Evolutionary conservation across 2,329 filamentous ascomycete genomes (phyloP), one percentile per base, ranked within the genome.

Genomic region (Trichoderma oligosporum): DNA sequence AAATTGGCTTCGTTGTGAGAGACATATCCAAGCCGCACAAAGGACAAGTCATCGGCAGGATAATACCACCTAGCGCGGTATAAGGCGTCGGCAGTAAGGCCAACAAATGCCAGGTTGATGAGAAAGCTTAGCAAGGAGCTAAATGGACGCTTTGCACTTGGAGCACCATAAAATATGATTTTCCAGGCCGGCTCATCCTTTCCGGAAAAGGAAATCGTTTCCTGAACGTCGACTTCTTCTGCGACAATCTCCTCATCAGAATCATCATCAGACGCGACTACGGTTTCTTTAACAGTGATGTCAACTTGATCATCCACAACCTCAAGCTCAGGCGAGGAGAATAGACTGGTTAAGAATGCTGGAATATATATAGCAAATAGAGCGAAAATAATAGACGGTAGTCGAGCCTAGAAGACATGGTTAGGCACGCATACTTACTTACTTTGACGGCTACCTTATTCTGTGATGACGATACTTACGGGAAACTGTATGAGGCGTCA

Each of bases 21-120:
- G 25, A 97, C 87, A 69, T 93, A 93, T 24, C 94, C 94, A 14
- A 96, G 77, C 7, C 94, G 83, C 38, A 89, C 89, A 70, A 99
- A 96, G 0, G 91, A 89, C 9, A 96, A 76, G 62, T 95, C 85
- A 25, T 89, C 76, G 24, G 79, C 84, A 4, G 87, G 84, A 70
- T 96, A 80, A 31, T 87, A 81, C 59, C 86, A 71, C 9, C 84
- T 83, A 2, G 88, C 87, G 18, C 88, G 83, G 67, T 89, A 91
- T 12, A 96, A 78, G 36, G 92, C 82, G 70, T 99, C 94, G 24
- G 86, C 79, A 0, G 86, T 82, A 71, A 93, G 82, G 7, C 82
- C 76, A 5, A 91, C 79, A 38, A 94, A 75, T 2, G 80, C 73
- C 16, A 84, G 67, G 69, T 97, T 97, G 69, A 94, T 80, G 25